Evolutionary conservation across 257 asterid species (phyloP), one percentile per base, ranked within the genome.

Genomic region (Solanum pennellii): DNA sequence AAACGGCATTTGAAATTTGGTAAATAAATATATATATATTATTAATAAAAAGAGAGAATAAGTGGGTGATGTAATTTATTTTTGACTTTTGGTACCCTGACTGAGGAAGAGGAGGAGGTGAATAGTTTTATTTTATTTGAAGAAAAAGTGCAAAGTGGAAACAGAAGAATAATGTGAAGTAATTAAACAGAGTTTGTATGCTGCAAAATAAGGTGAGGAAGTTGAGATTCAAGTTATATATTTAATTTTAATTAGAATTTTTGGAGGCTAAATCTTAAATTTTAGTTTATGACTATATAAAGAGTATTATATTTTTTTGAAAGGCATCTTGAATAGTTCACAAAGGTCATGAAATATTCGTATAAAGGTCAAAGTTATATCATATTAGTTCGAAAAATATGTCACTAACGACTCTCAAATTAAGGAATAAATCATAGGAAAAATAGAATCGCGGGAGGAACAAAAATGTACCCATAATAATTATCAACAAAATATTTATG

Each of bases 201-300:
- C 56, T 73, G 82, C 49, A 18, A 37, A 20, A 35, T 35, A 29
- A 75, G 49, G 49, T 56, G 65, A 52, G 10, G 23, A 52, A 52
- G 1, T 15, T 5, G 21, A 0, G 9, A 49, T 7, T 1, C 15
- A 49, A 3, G 2, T 13, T 47, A 14, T 1, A 6, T 47, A 5
- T 15, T 49, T 0, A 49, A 2, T 15, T 49, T 49, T 7, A 49
- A 49, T 49, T 15, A 15, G 59, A 1, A 49, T 49, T 15, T 49
- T 49, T 49, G 3, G 20, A 49, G 9, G 21, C 0, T 49, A 15
- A 49, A 49, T 5, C 0, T 0, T 49, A 49, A 49, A 49, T 1
- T 49, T 3, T 49, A 49, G 21, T 49, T 15, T 3, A 49, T 49
- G 0, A 0, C 9, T 49, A 49, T 49, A 49, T 49, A 49, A 49